phyloP scores from a whole-genome alignment of 2,329 filamentous ascomycete genomes.

The Aspergillus melleus region DNA sequence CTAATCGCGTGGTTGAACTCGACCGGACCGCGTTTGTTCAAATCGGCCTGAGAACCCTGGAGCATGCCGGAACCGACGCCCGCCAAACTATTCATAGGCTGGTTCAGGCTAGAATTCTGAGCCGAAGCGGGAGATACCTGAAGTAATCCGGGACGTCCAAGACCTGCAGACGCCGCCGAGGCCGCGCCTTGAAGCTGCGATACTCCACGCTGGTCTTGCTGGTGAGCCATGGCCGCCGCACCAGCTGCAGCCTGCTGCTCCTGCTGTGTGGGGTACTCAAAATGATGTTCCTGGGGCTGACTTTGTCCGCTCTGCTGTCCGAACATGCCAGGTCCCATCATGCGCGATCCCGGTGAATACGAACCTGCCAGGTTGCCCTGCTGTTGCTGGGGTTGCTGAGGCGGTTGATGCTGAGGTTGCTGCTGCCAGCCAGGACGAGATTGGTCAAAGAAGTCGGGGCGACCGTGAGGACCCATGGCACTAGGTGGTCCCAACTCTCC shows the following conservation, averaged over 20 bases:
- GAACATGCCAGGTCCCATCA: constrained; percentile 38
- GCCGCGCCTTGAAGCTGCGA: constrained; percentile 67
- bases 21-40: constrained; percentile 88
- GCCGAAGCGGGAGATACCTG: constrained; percentile 47
- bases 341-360: constrained; percentile 43
- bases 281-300: constrained; percentile 45
- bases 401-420: constrained; percentile 17
- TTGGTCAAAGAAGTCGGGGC: constrained; percentile 44
- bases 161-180: constrained; percentile 56
- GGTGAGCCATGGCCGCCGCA: constrained; percentile 52
- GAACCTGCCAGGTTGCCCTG: constrained; percentile 34
- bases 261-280: constrained; percentile 43
- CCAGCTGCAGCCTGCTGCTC: constrained; percentile 50
- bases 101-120: constrained; percentile 46
- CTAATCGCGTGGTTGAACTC: constrained; percentile 99
- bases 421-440: constrained; percentile 43
- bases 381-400: constrained; percentile 31
- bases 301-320: constrained; percentile 37
- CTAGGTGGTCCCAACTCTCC: constrained; percentile 33
- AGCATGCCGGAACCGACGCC: constrained; percentile 60
- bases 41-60: constrained; percentile 52
- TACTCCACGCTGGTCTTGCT: constrained; percentile 66
- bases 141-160: constrained; percentile 50
- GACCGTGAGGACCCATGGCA: constrained; percentile 32
- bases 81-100: constrained; percentile 61